Conservation (phyloP, 2,329 filamentous ascomycete species). For the Claviceps sp. region DNA sequence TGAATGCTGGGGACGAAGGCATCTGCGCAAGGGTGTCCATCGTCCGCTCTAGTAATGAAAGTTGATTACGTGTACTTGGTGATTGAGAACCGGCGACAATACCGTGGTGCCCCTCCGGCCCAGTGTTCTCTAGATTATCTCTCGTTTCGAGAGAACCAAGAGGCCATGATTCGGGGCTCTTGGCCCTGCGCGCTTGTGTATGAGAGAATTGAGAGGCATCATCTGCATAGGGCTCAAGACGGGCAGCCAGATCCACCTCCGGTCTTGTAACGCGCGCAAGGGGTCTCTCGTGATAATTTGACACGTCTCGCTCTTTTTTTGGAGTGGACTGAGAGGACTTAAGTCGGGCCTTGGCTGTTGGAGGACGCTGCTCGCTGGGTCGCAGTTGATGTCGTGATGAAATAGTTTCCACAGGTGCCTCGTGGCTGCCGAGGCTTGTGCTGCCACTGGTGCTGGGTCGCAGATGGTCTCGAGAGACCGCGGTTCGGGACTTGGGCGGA, state of each 20-base stretch:
- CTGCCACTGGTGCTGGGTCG: constrained; percentile 12
- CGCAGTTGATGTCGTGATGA: constrained; percentile 12
- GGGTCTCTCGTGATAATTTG: constrained; percentile 4
- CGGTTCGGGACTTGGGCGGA: constrained; percentile 26
- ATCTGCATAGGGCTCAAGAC: background rate
- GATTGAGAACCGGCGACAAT: constrained; percentile 8
- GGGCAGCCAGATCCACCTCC: background rate
- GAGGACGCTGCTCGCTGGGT: constrained; percentile 2
- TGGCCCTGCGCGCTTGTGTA: background rate
- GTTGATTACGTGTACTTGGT: constrained; percentile 17
- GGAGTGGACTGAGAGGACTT: constrained; percentile 9
- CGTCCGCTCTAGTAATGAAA: constrained; percentile 69
- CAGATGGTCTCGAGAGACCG: constrained; percentile 27
- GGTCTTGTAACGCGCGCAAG: constrained; percentile 1
- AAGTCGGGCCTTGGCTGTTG: constrained; percentile 5
- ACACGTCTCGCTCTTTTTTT: constrained; percentile 4
- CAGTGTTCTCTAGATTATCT: background rate
- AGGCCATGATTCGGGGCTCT: background rate
- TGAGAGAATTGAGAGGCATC: background rate
- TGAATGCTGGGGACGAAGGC: constrained; percentile 61
- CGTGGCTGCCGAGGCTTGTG: constrained; percentile 9
- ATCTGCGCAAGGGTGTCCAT: constrained; percentile 71
- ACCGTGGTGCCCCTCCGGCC: constrained; percentile 4
- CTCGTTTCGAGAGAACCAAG: background rate
- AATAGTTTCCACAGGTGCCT: constrained; percentile 8